These are phyloP conservation scores for Botrytis medusae DNA, from an alignment of 2,329 filamentous ascomycete species.

Conservation along the genomic window DNA sequence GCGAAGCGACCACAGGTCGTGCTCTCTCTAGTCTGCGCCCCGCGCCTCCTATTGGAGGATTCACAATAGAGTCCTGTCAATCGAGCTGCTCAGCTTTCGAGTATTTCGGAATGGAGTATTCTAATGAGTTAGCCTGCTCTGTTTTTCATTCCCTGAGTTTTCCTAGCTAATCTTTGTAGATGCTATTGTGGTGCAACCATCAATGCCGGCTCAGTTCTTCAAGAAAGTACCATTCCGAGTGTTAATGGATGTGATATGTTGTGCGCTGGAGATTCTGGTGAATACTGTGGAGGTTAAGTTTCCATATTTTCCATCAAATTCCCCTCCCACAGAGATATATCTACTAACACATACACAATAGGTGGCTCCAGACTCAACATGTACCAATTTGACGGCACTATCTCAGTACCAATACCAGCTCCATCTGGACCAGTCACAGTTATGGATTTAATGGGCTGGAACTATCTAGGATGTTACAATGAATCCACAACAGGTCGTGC, in stretches of 20 bases:
- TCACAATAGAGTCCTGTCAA: conserved; percentile 40
- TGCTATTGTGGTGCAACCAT: conserved; percentile 36
- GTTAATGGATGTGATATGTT: conserved; percentile 31
- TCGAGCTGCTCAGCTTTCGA: conserved; percentile 36
- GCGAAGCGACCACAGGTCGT: conserved; percentile 46
- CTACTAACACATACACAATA: not conserved
- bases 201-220: conserved; percentile 22
- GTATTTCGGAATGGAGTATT: conserved; percentile 38
- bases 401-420: conserved; percentile 8
- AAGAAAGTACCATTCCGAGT: conserved; percentile 23
- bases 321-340: not conserved
- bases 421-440: conserved; percentile 26
- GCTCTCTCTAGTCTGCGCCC: conserved; percentile 42
- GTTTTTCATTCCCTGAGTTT: fast-evolving
- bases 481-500: conserved; percentile 28
- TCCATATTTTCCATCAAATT: not conserved
- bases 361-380: conserved; percentile 5
- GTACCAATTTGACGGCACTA: conserved; percentile 26
- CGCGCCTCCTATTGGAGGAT: conserved; percentile 24
- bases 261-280: conserved; percentile 36
- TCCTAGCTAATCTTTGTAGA: not conserved
- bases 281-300: conserved; percentile 39
- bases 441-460: conserved; percentile 24
- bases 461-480: conserved; percentile 29
- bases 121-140: conserved; percentile 24